Conservation (phyloP, 1,139 yeast genomes). For the Pichia sp. region DNA sequence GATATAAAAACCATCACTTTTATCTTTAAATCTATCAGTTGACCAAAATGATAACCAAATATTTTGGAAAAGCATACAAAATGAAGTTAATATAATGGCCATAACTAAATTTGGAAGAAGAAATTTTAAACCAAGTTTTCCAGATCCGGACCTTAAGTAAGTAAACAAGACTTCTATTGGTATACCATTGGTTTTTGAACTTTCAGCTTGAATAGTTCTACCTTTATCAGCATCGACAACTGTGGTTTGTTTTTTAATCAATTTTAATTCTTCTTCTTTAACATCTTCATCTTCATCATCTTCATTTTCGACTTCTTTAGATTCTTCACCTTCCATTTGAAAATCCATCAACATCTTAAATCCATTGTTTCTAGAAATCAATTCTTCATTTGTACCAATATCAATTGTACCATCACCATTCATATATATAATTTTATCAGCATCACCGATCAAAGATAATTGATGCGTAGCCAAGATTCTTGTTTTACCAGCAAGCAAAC, state of each 20-base stretch:
- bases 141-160: slow-evolving; percentile 59
- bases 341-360: slow-evolving; percentile 53
- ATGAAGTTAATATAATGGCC: slow-evolving; percentile 35
- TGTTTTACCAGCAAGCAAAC: slow-evolving; percentile 52
- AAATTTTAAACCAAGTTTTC: slow-evolving; percentile 37
- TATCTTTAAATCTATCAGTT: slow-evolving; percentile 33
- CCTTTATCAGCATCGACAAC: slow-evolving; percentile 18
- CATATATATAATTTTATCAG: slow-evolving; percentile 65
- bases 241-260: slow-evolving; percentile 25
- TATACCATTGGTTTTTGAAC: slow-evolving; percentile 39
- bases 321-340: slow-evolving; percentile 30
- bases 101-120: slow-evolving; percentile 37
- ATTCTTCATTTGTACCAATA: slow-evolving; percentile 52
- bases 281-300: slow-evolving; percentile 28
- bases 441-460: slow-evolving; percentile 60
- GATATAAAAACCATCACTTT: slow-evolving; percentile 33
- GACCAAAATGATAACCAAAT: slow-evolving; percentile 54
- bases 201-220: slow-evolving; percentile 32
- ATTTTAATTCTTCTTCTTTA: slow-evolving; percentile 21
- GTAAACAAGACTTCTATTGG: slow-evolving; percentile 38
- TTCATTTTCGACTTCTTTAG: slow-evolving; percentile 31
- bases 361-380: slow-evolving; percentile 39
- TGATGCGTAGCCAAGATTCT: slow-evolving; percentile 86
- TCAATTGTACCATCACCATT: slow-evolving; percentile 60
- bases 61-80: slow-evolving; percentile 40